Percentiles rank a stretch among this genome's conserved stretches.
Conservation (phyloP, 495 filamentous ascomycete genomes). For the Arthonia radiata region DNA sequence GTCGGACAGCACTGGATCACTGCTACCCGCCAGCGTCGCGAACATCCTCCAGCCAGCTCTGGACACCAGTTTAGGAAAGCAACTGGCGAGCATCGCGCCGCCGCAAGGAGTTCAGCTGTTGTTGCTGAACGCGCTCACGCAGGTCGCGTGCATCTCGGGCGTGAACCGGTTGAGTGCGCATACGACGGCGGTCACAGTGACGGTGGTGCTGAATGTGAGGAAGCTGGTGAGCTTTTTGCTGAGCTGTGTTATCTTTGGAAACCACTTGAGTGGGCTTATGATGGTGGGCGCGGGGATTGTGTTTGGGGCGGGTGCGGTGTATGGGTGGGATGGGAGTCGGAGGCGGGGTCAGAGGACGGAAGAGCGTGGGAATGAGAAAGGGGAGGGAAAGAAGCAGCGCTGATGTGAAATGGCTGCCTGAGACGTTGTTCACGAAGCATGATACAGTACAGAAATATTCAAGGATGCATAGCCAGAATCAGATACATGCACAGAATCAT, state of each 20-base stretch:
- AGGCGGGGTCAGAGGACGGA: too few species aligned
- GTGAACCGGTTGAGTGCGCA: conserved; percentile 74
- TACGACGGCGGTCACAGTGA: conserved; percentile 78
- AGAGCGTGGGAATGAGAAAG: too few species aligned
- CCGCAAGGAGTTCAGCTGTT: conserved; percentile 53
- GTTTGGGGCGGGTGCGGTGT: conserved; percentile 67
- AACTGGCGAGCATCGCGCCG: conserved; percentile 18
- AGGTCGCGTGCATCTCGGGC: conserved; percentile 82
- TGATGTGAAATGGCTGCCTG: too few species aligned
- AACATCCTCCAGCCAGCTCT: conserved; percentile 8
- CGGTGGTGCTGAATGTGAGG: conserved; percentile 81
- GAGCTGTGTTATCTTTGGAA: conserved; percentile 85
- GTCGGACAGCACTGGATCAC: conserved; percentile 22
- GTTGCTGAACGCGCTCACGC: conserved; percentile 61
- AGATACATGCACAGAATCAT: too few species aligned
- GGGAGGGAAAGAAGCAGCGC: too few species aligned
- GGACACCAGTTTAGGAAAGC: conserved; percentile 12
- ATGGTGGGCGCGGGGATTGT: conserved; percentile 60
- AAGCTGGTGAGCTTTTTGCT: conserved; percentile 80
- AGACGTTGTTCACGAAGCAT: too few species aligned
- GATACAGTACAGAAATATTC: too few species aligned
- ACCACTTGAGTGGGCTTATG: conserved; percentile 47
- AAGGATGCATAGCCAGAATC: too few species aligned
- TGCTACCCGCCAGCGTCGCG: not conserved
- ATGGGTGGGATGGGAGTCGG: conserved; percentile 53